Percentiles rank a stretch among this genome's conserved stretches.
Conservation (phyloP, 2,329 filamentous ascomycete genomes). For the Xylaria sp. region DNA sequence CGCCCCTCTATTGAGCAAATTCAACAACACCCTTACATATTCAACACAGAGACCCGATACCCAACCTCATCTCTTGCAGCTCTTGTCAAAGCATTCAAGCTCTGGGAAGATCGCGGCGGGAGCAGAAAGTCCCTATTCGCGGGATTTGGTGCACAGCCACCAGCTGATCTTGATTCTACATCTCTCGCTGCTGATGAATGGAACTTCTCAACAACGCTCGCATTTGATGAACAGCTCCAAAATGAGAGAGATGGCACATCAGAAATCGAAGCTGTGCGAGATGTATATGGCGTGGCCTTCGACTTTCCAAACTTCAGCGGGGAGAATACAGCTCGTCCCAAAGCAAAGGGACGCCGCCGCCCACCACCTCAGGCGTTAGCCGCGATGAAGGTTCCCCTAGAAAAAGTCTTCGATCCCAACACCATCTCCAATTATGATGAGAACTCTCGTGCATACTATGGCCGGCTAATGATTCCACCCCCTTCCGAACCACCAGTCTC, state of each 20-base stretch:
- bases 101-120: constrained; percentile 81
- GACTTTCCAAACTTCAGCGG: constrained; percentile 62
- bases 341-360: constrained; percentile 63
- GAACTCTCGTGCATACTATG: constrained; percentile 71
- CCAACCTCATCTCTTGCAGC: constrained; percentile 72
- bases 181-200: constrained; percentile 68
- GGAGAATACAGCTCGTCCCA: constrained; percentile 64
- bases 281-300: constrained; percentile 69
- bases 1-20: constrained; percentile 77
- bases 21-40: constrained; percentile 75
- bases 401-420: constrained; percentile 74
- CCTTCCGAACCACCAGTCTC: constrained; percentile 52
- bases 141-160: constrained; percentile 67
- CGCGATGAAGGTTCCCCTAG: constrained; percentile 67
- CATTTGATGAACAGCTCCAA: constrained; percentile 70
- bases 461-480: constrained; percentile 55
- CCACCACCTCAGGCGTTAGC: constrained; percentile 69
- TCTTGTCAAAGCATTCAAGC: constrained; percentile 76
- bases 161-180: constrained; percentile 57
- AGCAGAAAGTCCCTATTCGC: constrained; percentile 73
- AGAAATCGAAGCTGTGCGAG: constrained; percentile 65
- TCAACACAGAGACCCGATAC: constrained; percentile 69
- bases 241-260: constrained; percentile 59
- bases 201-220: constrained; percentile 74
- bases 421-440: constrained; percentile 73